Evolutionary conservation across 371 early-diverging fungal species (phyloP), one percentile per base, ranked within the genome.

Genomic region (Choanephora cucurbitarum): DNA sequence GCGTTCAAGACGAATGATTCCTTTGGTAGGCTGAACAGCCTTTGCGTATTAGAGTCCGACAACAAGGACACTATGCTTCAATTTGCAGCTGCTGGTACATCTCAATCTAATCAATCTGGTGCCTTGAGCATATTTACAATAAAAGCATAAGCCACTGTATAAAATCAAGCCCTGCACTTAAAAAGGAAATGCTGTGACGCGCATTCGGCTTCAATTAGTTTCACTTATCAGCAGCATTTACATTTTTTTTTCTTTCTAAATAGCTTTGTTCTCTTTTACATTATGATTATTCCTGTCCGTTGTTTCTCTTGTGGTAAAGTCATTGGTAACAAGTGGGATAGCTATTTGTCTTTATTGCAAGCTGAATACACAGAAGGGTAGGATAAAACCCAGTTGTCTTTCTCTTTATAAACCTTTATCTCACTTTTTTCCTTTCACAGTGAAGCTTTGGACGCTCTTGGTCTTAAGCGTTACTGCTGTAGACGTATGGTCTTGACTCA

Each of bases 291-390:
- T 73, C 97, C 97, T 49, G 92, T 97, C 48, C 88, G 96, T 59
- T 97, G 98, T 75, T 97, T 97, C 75, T 92, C 95, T 34, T 91
- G 99, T 81, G 98, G 98, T 60, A 99, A 99, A 81, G 98, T 99
- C 54, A 90, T 99, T 63, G 98, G 98, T 51, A 91, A 97, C 86
- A 93, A 92, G 73, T 99, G 98, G 97, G 96, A 97, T 60, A 75
- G 82, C 64, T 99, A 98, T 74, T 81, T 96, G 59, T 80, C 84
- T 48, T 81, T 93, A 33, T 72, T 96, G 51, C 90, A 90, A 60
- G 69, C 81, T 21, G 91, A 90, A 44, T 85, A 86, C 57, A 79
- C 82, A 23, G 91, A 93, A 77, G 87, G 91, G 82, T 89, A 88
- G 66, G n/a, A 41, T 37, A 39, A 17, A n/a, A n/a, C n/a, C n/a